phyloP scores from a whole-genome alignment of 2,329 filamentous ascomycete species.

The Alternaria novae-zelandiae region DNA sequence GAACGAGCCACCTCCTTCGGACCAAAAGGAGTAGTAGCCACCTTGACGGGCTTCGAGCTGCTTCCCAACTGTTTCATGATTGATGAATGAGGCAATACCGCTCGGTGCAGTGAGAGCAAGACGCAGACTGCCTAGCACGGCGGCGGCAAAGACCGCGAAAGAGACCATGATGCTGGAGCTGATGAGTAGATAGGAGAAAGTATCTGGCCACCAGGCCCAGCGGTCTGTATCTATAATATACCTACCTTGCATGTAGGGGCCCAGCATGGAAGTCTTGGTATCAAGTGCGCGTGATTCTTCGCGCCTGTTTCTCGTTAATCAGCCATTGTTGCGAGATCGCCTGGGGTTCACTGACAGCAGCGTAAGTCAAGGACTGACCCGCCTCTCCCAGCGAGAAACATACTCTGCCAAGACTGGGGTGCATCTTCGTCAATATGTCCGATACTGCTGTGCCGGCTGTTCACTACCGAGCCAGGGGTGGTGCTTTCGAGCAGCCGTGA shows the following conservation, averaged over 20 bases:
- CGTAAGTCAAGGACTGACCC: not conserved
- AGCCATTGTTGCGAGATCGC: not conserved
- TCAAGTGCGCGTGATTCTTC: not conserved
- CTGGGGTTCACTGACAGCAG: not conserved
- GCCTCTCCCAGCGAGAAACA: not conserved
- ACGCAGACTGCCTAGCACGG: not conserved
- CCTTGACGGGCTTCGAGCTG: constrained; percentile 12
- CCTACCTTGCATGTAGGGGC: not conserved
- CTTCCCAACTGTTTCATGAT: constrained; percentile 13
- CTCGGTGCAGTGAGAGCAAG: constrained; percentile 1
- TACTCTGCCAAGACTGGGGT: constrained; percentile 2
- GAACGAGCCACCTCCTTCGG: constrained; percentile 51
- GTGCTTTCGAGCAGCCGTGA: not conserved
- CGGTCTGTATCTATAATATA: not conserved
- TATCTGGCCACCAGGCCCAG: not conserved
- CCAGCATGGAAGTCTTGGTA: not conserved
- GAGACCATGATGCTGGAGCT: constrained; percentile 1
- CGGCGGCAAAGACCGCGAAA: not conserved
- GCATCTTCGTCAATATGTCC: not conserved
- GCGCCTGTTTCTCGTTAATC: not conserved
- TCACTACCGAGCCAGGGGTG: not conserved
- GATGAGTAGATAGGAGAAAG: not conserved
- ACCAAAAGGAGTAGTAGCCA: constrained; percentile 66
- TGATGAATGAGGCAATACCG: constrained; percentile 1
- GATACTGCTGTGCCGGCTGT: not conserved